Base-by-base conservation (phyloP, 805 yeast genomes). In the Wickerhamomyces xylosicus region DNA sequence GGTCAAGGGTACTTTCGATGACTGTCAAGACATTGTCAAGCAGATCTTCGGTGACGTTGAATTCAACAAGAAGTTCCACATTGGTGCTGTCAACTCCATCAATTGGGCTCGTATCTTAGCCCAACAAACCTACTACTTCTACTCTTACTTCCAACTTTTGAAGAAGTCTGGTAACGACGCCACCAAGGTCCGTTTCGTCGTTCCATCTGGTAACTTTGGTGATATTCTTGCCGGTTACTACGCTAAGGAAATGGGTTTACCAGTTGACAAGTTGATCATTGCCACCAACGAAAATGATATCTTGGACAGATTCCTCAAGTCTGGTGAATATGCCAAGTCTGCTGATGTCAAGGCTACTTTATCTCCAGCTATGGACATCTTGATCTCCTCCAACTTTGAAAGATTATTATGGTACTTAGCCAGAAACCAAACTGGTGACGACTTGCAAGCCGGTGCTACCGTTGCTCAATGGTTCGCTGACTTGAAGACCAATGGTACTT, bases 41-140 rank as follows among this genome's bases (percentile, higher is more conserved):
- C 83, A 81, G 55, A 79, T 90, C 45, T 92, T 92, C 61, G 92
- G 90, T 44, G 98, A 92, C 60, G 65, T 59, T 38, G 86, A 81
- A 47, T 92, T 92, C 71, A 92, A 92, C 64, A 73, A 71, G 47
- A 81, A 78, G 59, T 84, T 89, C 66, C 96, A 89, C 56, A 82
- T 92, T 42, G 98, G 97, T 51, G 98, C 98, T 15, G 95, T 92
- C 45, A 92, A 92, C 67, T 89, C 97, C 36, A 92, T 92, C 61
- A 92, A 92, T 71, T 92, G 98, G 98, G 97, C 98, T 8, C 79
- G 98, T 66, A 92, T 92, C 50, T 72, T 92, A 52, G 97, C 98
- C 33, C 98, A 92, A 67, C 90, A 87, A 59, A 89, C 98, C 18
- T 92, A 92, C 66, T 92, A 92, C 67, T 92, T 89, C 71, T 78